These are phyloP conservation scores for Lipomyces sp. DNA, from an alignment of 805 yeast genomes.

Conservation along the genomic window DNA sequence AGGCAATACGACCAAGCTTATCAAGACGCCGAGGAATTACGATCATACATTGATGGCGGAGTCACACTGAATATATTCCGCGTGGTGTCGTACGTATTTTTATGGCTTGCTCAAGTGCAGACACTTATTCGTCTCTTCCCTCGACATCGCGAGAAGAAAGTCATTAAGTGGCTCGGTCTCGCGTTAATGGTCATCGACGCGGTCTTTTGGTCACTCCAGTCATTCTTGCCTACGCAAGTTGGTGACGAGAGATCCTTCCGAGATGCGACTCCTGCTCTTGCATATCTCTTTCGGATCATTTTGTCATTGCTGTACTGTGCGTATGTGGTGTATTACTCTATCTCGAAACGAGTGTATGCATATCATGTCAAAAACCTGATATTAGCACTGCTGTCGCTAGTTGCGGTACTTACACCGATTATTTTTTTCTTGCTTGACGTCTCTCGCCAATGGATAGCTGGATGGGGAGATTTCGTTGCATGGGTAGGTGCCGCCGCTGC, in stretches of 20 bases:
- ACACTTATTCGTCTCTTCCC: conserved; percentile 51
- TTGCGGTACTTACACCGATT: conserved; percentile 49
- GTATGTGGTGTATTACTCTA: conserved; percentile 48
- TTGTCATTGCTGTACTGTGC: conserved; percentile 45
- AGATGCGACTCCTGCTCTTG: conserved; percentile 44
- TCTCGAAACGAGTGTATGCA: conserved; percentile 51
- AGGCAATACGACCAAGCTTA: conserved; percentile 58
- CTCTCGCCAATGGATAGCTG: conserved; percentile 50
- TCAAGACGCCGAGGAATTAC: conserved; percentile 56
- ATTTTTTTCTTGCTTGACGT: conserved; percentile 49
- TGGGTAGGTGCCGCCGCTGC: conserved; percentile 57
- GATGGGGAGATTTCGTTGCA: conserved; percentile 56
- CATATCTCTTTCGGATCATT: conserved; percentile 44
- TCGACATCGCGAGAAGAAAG: conserved; percentile 45
- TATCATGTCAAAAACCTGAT: conserved; percentile 55
- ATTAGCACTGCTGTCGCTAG: conserved; percentile 53
- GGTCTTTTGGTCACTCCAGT: conserved; percentile 41
- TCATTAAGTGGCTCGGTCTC: conserved; percentile 46
- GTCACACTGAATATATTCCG: conserved; percentile 49
- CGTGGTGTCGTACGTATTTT: conserved; percentile 52
- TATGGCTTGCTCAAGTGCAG: conserved; percentile 62
- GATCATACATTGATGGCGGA: conserved; percentile 48
- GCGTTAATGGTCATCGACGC: conserved; percentile 44
- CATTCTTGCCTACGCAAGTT: conserved; percentile 30
- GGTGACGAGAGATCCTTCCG: conserved; percentile 42